Percentiles rank a stretch among this genome's conserved stretches.
Evolutionary conservation across 2,329 filamentous ascomycete species (phyloP).

Genomic region (Scytalidium lignicola): DNA sequence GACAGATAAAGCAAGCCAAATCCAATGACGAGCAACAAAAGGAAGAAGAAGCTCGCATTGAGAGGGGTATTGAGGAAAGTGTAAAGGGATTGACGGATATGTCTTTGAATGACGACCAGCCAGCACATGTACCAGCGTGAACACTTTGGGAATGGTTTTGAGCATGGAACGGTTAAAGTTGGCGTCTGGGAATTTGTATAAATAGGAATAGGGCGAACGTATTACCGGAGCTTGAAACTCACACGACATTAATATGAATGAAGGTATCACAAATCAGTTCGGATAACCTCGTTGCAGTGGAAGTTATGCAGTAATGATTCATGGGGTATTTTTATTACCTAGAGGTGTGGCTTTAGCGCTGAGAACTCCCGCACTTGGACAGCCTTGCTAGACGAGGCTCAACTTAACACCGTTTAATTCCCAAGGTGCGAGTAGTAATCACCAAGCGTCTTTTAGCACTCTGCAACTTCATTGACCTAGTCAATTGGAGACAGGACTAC

Average conservation of each 20-base stretch:
- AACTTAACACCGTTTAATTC: background rate
- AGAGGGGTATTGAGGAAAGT: background rate
- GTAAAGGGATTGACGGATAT: background rate
- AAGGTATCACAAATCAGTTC: too few species aligned
- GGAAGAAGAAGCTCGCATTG: background rate
- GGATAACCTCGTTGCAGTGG: too few species aligned
- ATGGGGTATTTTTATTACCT: background rate
- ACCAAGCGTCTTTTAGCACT: background rate
- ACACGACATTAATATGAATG: too few species aligned
- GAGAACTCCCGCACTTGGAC: background rate
- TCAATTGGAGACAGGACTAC: background rate
- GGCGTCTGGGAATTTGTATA: too few species aligned
- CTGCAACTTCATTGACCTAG: background rate
- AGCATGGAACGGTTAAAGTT: too few species aligned
- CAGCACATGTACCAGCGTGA: too few species aligned
- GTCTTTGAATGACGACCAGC: background rate
- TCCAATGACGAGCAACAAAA: background rate
- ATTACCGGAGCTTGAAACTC: too few species aligned
- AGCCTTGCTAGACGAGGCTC: background rate
- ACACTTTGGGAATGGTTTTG: too few species aligned
- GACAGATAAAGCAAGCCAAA: conserved; percentile 1
- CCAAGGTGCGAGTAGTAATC: background rate
- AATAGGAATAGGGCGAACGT: too few species aligned
- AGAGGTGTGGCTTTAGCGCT: background rate
- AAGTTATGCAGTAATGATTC: too few species aligned